Conservation (phyloP, 1,284 basidiomycete species). For the Marasmius sp. region DNA sequence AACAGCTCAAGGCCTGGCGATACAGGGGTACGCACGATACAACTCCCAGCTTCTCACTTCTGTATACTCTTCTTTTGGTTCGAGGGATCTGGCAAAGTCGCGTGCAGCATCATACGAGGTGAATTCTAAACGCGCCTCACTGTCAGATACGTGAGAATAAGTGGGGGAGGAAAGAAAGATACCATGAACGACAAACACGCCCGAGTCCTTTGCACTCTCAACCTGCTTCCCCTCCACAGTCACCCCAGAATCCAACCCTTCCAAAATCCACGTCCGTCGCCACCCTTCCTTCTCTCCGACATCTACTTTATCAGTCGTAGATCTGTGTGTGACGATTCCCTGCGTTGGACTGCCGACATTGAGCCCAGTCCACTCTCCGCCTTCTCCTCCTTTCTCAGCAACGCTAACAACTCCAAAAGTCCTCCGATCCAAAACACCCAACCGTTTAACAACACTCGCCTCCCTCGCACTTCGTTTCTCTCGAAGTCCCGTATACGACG, state of each 20-base stretch:
- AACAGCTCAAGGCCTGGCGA: slow-evolving; percentile 30
- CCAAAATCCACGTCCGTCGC: too few species aligned
- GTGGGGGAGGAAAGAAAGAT: slow-evolving; percentile 8
- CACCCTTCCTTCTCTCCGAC: too few species aligned
- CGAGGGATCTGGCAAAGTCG: slow-evolving; percentile 9
- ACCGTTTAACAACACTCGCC: slow-evolving; percentile 42
- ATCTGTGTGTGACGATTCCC: neutral
- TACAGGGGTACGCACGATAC: slow-evolving; percentile 43
- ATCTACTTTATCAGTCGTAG: neutral
- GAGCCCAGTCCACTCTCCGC: neutral
- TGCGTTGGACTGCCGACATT: neutral
- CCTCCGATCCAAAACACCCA: slow-evolving; percentile 53
- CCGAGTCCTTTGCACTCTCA: slow-evolving; percentile 27
- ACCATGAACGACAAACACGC: slow-evolving; percentile 41
- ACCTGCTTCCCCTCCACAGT: slow-evolving; percentile 20
- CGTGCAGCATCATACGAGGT: slow-evolving; percentile 7
- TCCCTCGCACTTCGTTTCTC: slow-evolving; percentile 55
- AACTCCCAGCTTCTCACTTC: slow-evolving; percentile 39
- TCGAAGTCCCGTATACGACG: slow-evolving; percentile 51
- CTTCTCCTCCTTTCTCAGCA: slow-evolving; percentile 24
- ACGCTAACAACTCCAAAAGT: slow-evolving; percentile 43
- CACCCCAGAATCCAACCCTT: slow-evolving; percentile 20
- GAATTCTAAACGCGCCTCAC: slow-evolving; percentile 9
- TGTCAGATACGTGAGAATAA: neutral
- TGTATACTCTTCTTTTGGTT: slow-evolving; percentile 10